Evolutionary conservation across 139 green algal species (phyloP), one percentile per base, ranked within the genome.

Genomic region (Micractinium conductrix): DNA sequence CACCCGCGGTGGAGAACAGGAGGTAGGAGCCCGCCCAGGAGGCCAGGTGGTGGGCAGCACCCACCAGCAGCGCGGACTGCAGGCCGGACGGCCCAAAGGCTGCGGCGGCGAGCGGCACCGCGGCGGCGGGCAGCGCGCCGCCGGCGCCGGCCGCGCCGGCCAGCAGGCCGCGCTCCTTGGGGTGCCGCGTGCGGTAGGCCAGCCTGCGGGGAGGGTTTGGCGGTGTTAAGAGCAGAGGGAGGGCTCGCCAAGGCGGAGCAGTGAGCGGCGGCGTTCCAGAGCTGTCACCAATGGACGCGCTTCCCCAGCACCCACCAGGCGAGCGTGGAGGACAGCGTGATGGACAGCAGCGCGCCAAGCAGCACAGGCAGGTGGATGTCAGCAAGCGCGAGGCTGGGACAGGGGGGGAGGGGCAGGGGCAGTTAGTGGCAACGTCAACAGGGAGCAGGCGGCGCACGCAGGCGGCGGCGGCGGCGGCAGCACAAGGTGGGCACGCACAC

Each of bases 1-100:
- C 84, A 2, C 93, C 93, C 1, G 91, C 92, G 22, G 70, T 84
- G 16, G 76, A 85, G 35, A 88, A 87, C 24, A 93, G 75, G 69
- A 95, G 74, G 90, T 93, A 91, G 10, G 88, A 89, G 10, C n/a
- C 75, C 21, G 78, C 28, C 48, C 60, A 91, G 21, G 90, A 88
- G 88, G 85, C 84, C 42, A 88, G 21, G 17, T 69, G 16, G 68
- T 89, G 92, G 38, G 60, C 53, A 24, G 67, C 58, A 60, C 78
- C 73, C 33, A 50, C 78, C 22, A 92, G 42, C 72, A 92, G n/a
- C 30, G 83, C 90, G 12, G 55, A 16, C 7, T 74, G 86, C 28
- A 92, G n/a, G 6, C 87, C 90, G 17, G 50, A 26, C 4, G 44
- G 28, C 12, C 86, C 83, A 75, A 88, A 88, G 16, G 81, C 21